These are phyloP conservation scores for Aspergillus proliferans DNA, from an alignment of 2,329 filamentous ascomycete species.

Conservation along the genomic window DNA sequence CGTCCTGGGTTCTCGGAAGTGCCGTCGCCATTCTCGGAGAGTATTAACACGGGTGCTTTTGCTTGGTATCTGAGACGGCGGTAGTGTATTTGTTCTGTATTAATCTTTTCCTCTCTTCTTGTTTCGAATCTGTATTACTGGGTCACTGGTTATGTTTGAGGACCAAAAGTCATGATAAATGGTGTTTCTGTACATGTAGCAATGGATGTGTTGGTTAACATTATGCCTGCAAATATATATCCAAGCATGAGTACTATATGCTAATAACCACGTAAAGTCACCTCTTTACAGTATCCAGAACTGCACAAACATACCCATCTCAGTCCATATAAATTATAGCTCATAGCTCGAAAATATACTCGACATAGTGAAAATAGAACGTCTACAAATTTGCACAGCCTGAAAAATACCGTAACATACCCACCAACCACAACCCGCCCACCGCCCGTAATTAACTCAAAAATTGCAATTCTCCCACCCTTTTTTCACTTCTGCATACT, in stretches of 20 bases:
- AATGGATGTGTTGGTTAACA: too few relatives aligned
- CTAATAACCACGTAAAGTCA: too few relatives aligned
- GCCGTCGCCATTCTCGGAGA: conserved; percentile 69
- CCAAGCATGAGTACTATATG: too few relatives aligned
- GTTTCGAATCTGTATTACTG: conserved; percentile 29
- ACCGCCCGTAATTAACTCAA: background rate
- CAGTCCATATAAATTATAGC: too few relatives aligned
- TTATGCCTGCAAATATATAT: too few relatives aligned
- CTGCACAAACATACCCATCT: too few relatives aligned
- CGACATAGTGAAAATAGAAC: too few relatives aligned
- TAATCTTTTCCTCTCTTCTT: conserved; percentile 6
- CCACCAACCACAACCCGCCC: background rate
- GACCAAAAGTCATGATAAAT: too few relatives aligned
- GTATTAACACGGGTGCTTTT: conserved; percentile 73
- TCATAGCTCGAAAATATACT: too few relatives aligned
- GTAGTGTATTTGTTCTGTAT: conserved; percentile 39
- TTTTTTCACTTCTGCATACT: background rate
- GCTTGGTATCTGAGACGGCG: conserved; percentile 88
- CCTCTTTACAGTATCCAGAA: too few relatives aligned
- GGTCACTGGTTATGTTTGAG: conserved; percentile 8
- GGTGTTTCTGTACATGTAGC: too few relatives aligned
- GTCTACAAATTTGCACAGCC: background rate
- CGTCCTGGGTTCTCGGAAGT: conserved; percentile 73
- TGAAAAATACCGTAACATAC: conserved; percentile 23
- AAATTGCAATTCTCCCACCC: conserved; percentile 1